Base-by-base conservation (phyloP, 1,284 basidiomycete genomes). In the Moniliella sp. region DNA sequence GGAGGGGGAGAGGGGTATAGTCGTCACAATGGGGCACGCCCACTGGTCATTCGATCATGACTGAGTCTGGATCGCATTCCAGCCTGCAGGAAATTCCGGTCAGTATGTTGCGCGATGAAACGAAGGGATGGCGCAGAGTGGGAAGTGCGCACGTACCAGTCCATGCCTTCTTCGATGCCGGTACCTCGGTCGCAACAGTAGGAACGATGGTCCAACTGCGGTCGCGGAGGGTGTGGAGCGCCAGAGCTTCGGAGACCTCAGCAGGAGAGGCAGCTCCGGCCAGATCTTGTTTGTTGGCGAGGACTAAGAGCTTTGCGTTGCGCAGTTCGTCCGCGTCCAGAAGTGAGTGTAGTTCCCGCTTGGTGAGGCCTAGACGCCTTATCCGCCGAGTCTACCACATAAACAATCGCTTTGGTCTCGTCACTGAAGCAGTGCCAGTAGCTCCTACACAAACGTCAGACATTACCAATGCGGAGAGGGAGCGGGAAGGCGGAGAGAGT, bases 271-370 rank as follows among this genome's bases (percentile, higher is more conserved):
- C 21, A 88, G 84, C 84, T 58, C 82, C 84, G 10, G 84, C 84
- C 43, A 99, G 65, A 72, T 99, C 91, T 66, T 99, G 91, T 67
- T 99, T 99, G 67, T 99, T 99, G 14, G 91, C 88, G 66, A 99
- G 97, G 19, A 99, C 88, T 40, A 99, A 74, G 57, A 99, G 62
- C 38, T 94, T 63, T 58, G 86, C 94, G 48, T 94, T 84, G 64
- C 81, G 81, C 88, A 99, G 94, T 64, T n/a, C 97, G 91, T 42
- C 88, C 69, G 63, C 88, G 43, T 78, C 79, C 59, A 99, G 69
- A 66, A 99, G 94, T 35, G 86, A 73, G 60, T 97, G 88, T 30
- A 99, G 67, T 64, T 99, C 88, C 58, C 82, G 77, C 51, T 83
- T 76, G 23, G 88, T 91, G 64, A 97, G 91, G 57, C 91, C 86